phyloP scores from a whole-genome alignment of 106 monocot genomes.

The Alisma plantagoaquatica region DNA sequence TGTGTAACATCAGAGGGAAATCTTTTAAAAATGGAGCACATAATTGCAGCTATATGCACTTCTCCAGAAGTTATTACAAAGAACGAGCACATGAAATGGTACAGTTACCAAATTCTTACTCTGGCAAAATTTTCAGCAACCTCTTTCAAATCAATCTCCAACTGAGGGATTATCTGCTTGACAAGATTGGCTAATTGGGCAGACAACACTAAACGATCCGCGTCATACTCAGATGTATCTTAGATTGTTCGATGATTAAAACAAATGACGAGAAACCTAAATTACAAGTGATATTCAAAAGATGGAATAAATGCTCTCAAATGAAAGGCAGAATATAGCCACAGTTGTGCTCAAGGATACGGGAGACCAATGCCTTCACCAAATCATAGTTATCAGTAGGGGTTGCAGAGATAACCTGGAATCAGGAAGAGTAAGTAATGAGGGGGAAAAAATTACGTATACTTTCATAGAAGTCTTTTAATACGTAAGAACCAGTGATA shows the following conservation, averaged over 20 bases:
- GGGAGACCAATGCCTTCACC: neutral
- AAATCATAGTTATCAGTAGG: neutral
- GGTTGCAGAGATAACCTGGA: neutral
- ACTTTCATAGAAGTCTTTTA: too few relatives aligned
- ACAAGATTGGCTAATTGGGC: constrained; percentile 95
- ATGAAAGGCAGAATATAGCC: too few relatives aligned
- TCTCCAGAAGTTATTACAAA: neutral
- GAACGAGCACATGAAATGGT: neutral
- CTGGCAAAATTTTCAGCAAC: constrained; percentile 66
- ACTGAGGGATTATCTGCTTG: constrained; percentile 53
- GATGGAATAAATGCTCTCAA: too few relatives aligned
- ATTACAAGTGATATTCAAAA: too few relatives aligned
- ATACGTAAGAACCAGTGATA: too few relatives aligned
- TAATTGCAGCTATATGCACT: too few relatives aligned
- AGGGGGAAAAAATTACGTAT: too few relatives aligned
- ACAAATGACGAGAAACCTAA: too few relatives aligned
- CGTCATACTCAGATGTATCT: constrained; percentile 70
- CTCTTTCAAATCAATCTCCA: constrained; percentile 57
- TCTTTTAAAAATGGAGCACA: too few relatives aligned
- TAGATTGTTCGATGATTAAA: constrained; percentile 7
- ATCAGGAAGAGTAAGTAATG: too few relatives aligned
- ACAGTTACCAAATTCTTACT: constrained; percentile 35
- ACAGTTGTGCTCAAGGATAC: too few relatives aligned
- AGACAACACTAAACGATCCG: constrained; percentile 67
- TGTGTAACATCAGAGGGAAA: too few relatives aligned